Evolutionary conservation across 345 rosid species (phyloP), one percentile per base, ranked within the genome.

Genomic region (Hevea brasiliensis): DNA sequence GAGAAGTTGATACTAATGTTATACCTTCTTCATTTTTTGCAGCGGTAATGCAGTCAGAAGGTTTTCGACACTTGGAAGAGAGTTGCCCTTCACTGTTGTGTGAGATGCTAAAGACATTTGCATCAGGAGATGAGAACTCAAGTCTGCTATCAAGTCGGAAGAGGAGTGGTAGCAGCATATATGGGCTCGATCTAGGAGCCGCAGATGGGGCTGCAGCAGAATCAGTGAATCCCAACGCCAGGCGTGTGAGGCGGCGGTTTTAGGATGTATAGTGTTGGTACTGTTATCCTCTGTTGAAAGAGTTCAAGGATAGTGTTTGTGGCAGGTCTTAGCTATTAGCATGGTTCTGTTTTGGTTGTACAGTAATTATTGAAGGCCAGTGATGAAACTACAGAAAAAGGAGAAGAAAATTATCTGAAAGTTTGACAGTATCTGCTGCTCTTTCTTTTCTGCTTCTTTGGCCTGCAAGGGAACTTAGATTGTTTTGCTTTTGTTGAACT

Each of bases 21-120:
- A 14, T 67, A 32, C 4, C 4, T 1, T 42, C 29, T 74, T 60
- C 21, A 47, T 76, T 59, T 69, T 71, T 63, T 82, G 85, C 87
- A 95, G 99, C 74, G 51, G 94, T 93, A 72, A 96, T 93, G 99
- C 93, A 89, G 78, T 91, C 98, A 6, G 97, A 93, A 77, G 99
- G 98, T 45, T 96, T 87, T 82, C 87, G 76, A 74, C 94, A 93
- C 79, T 77, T 96, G 86, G 92, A 93, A 77, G 89, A 90, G 76
- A 85, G 89, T 81, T 96, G 96, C 73, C 99, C 98, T 6, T 73
- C 94, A 0, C 69, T 96, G 83, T 66, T 96, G 73, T 85, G 95
- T 0, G 99, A 96, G 83, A 80, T 93, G 78, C 86, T 95, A 70
- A 91, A 83, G 84, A 79, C 89, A 17, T 76, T 87, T 73, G 99